Conservation (phyloP, 2,329 filamentous ascomycete genomes). For the Penicillium sp. region DNA sequence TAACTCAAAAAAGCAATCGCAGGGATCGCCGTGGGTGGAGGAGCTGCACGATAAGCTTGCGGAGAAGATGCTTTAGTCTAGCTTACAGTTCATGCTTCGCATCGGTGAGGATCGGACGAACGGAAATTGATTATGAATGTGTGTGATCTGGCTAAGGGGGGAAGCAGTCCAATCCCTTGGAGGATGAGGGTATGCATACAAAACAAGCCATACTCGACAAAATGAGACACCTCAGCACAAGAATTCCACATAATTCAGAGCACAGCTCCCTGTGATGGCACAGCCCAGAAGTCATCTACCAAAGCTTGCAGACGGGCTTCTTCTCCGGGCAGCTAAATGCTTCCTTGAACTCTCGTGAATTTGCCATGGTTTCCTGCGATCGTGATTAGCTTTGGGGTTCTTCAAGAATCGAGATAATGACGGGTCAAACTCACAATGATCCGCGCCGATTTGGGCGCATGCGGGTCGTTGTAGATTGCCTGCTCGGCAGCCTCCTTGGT, state of each 20-base stretch:
- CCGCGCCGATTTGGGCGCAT: constrained; percentile 65
- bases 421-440: constrained; percentile 46
- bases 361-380: constrained; percentile 61
- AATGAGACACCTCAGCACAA: neutral
- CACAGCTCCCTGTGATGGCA: neutral
- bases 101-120: neutral
- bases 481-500: constrained; percentile 60
- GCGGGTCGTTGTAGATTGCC: constrained; percentile 64
- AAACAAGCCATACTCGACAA: neutral
- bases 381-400: neutral
- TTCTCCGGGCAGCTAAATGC: constrained; percentile 67
- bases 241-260: neutral
- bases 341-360: constrained; percentile 68
- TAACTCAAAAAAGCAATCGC: constrained; percentile 1
- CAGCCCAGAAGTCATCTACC: constrained; percentile 49
- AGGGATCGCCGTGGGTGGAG: neutral
- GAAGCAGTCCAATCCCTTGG: neutral
- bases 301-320: constrained; percentile 69
- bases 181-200: neutral
- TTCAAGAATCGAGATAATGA: neutral
- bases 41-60: neutral
- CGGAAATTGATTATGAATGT: neutral
- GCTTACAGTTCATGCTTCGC: constrained; percentile 10
- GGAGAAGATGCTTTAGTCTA: neutral
- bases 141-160: no score